Evolutionary conservation across 148 eudicot genomes (phyloP).

Genomic region (Amaranthus cruentus): DNA sequence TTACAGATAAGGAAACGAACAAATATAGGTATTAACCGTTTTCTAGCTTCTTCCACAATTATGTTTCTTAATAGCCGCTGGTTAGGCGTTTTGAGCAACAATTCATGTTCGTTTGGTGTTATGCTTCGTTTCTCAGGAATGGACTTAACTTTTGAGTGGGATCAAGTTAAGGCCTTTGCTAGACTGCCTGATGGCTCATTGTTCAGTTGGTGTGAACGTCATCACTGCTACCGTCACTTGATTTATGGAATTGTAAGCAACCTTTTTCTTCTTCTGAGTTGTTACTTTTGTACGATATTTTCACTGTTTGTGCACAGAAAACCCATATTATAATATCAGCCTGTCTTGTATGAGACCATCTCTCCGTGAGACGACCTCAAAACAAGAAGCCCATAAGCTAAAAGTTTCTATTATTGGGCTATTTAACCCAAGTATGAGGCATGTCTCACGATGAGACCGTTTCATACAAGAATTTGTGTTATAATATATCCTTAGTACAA

Average conservation of each 20-base stretch:
- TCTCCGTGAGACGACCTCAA: too few relatives aligned
- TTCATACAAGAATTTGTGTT: too few relatives aligned
- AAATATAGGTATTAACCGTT: slow-evolving; percentile 45
- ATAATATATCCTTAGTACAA: neutral
- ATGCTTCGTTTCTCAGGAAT: slow-evolving; percentile 47
- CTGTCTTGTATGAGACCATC: neutral
- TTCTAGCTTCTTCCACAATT: neutral
- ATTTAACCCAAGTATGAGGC: too few relatives aligned
- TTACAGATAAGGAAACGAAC: slow-evolving; percentile 76
- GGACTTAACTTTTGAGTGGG: slow-evolving; percentile 84
- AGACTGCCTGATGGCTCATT: slow-evolving; percentile 82
- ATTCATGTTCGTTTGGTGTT: slow-evolving; percentile 1
- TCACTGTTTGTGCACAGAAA: neutral
- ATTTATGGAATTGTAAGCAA: slow-evolving; percentile 65
- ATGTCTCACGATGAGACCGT: too few relatives aligned
- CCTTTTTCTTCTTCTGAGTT: neutral
- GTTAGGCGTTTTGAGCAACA: neutral
- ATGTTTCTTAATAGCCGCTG: neutral
- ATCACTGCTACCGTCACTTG: slow-evolving; percentile 64
- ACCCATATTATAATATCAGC: neutral
- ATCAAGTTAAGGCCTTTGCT: slow-evolving; percentile 70
- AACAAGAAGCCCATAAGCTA: too few relatives aligned
- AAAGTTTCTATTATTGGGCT: too few relatives aligned
- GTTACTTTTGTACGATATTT: neutral
- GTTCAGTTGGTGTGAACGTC: slow-evolving; percentile 95